These are phyloP conservation scores for Phytopythium kandeliae DNA, from an alignment of 352 stramenopile species.

Conservation along the genomic window DNA sequence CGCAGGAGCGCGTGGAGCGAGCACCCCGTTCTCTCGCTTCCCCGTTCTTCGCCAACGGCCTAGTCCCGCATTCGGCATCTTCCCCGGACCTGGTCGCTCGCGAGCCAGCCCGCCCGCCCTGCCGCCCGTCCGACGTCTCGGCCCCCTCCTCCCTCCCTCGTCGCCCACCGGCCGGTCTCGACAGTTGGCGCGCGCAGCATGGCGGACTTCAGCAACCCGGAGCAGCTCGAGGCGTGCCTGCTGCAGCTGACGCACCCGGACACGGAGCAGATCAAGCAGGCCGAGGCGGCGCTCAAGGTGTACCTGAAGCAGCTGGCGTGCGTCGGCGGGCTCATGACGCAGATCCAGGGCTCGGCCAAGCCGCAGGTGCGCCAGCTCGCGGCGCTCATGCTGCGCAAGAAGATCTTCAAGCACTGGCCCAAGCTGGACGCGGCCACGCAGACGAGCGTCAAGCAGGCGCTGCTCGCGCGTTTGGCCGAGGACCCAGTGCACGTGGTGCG, in stretches of 20 bases:
- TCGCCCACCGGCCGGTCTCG: background rate
- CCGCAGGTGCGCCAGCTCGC: conserved; percentile 88
- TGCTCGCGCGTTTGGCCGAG: conserved; percentile 79
- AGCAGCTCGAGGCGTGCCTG: conserved; percentile 83
- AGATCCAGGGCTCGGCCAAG: conserved; percentile 77
- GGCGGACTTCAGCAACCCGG: conserved; percentile 66
- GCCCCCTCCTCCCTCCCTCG: background rate
- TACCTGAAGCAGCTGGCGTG: conserved; percentile 89
- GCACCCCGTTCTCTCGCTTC: background rate
- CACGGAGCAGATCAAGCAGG: conserved; percentile 94
- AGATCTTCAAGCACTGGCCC: conserved; percentile 90
- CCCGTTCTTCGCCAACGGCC: background rate
- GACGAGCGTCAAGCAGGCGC: conserved; percentile 79
- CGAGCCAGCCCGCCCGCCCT: background rate
- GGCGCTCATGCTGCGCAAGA: conserved; percentile 92
- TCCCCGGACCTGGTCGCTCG: conserved; percentile 9
- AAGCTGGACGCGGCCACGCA: conserved; percentile 85
- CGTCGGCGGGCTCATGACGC: conserved; percentile 86
- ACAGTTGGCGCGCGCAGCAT: conserved; percentile 34
- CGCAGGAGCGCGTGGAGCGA: background rate
- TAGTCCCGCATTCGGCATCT: conserved; percentile 14
- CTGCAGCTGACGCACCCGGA: conserved; percentile 92
- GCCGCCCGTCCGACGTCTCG: background rate
- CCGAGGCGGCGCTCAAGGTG: conserved; percentile 89
- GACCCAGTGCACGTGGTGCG: conserved; percentile 88